Conservation (phyloP, 176 grass and related monocot species). For the Bonia amplexicaulis region DNA sequence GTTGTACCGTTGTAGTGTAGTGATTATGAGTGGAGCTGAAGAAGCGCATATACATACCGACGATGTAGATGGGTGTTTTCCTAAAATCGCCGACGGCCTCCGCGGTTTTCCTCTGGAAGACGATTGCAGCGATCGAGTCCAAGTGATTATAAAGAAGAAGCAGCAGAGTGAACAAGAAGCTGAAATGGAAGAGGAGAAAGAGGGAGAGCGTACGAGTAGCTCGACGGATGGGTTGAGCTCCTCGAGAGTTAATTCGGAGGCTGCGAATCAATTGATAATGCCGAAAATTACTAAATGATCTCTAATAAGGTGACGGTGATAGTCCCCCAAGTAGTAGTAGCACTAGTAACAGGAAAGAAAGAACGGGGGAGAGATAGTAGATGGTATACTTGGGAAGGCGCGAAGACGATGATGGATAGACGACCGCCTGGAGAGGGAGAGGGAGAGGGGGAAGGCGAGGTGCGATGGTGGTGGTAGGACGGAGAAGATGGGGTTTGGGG, state of each 20-base stretch:
- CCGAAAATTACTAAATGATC: not conserved
- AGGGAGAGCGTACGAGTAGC: not conserved
- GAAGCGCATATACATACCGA: not conserved
- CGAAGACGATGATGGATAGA: not conserved
- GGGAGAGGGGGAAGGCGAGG: not conserved
- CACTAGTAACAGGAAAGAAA: not conserved
- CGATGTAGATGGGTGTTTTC: conserved; percentile 44
- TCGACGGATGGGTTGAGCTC: conserved; percentile 33
- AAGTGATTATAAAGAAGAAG: not conserved
- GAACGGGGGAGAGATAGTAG: not conserved
- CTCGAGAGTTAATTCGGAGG: not conserved
- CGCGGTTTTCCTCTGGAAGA: not conserved
- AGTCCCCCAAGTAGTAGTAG: not conserved
- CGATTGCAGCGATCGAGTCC: not conserved
- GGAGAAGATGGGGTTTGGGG: not conserved
- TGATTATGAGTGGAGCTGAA: not conserved
- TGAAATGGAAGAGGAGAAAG: not conserved
- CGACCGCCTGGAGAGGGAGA: not conserved
- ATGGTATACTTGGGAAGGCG: conserved; percentile 18
- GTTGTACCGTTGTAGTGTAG: not conserved
- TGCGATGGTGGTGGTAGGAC: not conserved
- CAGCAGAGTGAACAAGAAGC: not conserved
- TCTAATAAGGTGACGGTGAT: not conserved
- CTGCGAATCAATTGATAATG: not conserved
- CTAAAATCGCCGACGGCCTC: conserved; percentile 6